Conservation (phyloP, 345 rosid genomes). For the Brassica carinata region DNA sequence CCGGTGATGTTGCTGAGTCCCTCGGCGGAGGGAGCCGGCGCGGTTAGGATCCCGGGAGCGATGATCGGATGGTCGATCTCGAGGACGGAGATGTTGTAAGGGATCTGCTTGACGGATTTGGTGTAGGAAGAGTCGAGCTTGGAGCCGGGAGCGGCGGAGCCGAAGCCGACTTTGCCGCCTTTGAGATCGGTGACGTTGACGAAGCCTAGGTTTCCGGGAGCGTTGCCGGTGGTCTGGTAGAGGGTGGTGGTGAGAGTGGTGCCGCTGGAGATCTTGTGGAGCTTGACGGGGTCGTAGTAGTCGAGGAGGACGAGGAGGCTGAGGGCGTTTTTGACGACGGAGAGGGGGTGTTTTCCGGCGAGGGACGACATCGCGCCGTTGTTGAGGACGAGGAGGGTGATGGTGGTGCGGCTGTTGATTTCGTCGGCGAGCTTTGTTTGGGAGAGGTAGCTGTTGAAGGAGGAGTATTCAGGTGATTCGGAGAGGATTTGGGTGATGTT, state of each 20-base stretch:
- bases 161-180: conserved; percentile 85
- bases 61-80: conserved; percentile 74
- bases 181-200: conserved; percentile 83
- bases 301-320: conserved; percentile 83
- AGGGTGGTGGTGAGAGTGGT: conserved; percentile 79
- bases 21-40: conserved; percentile 59
- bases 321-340: conserved; percentile 69
- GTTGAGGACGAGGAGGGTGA: conserved; percentile 74
- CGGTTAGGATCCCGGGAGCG: conserved; percentile 64
- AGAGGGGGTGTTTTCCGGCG: conserved; percentile 65
- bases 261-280: conserved; percentile 78
- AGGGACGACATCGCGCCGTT: conserved; percentile 80
- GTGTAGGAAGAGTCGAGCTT: conserved; percentile 73
- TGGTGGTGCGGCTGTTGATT: conserved; percentile 82
- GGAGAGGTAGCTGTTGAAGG: conserved; percentile 67
- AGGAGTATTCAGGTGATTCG: conserved; percentile 67
- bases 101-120: conserved; percentile 71
- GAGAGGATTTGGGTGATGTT: conserved; percentile 76
- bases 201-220: conserved; percentile 80
- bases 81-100: conserved; percentile 76
- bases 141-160: conserved; percentile 81
- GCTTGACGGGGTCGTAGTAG: conserved; percentile 76
- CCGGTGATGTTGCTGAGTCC: conserved; percentile 57
- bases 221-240: conserved; percentile 90
- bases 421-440: conserved; percentile 84